Base-by-base conservation (phyloP, 108 stramenopile genomes). In the Nitzschia sp. region DNA sequence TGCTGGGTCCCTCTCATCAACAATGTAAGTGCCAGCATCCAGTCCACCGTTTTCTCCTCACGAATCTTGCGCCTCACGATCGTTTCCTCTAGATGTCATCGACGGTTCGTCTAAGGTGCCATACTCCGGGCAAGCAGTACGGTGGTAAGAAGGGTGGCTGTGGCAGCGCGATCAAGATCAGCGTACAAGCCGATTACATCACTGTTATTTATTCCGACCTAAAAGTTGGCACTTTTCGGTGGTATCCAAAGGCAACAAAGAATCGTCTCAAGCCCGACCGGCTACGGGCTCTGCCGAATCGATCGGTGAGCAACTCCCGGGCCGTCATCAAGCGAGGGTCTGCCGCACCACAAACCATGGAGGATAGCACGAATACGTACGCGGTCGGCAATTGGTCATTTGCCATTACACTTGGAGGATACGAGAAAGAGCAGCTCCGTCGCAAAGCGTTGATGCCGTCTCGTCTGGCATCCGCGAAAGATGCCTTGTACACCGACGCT, bases 121-220 rank as follows among this genome's bases (percentile, higher is more conserved):
- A 89, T 63, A 94, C 89, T 24, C 89, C 92, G 17, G 51, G 60
- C 31, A 87, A 86, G 56, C 92, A 93, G 58, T 89, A 85, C 59
- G 80, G 67, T 1, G 70, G 75, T 2, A 75, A 67, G 32, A 72
- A 64, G 18, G 87, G 92, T 31, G 79, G 83, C 3, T 54, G 66
- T 24, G 70, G 74, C 29, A 80, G 87, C 17, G 86, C 88, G 18
- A 49, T 82, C n/a, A 84, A 87, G 42, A 72, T 94, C 19, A 80
- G 82, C 9, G 66, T 77, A 9, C 51, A 82, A 18, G 62, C 78
- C 1, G 89, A 90, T 34, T 54, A 48, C n/a, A 51, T 90, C 47
- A 61, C 83, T 65, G 89, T 63, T 30, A 74, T 94, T 17, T 88
- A 94, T 59, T 83, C 78, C 26, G 88, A 91, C 65, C 62, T 89